phyloP scores from a whole-genome alignment of 768 basidiomycete genomes.

The Paxillus involutus region DNA sequence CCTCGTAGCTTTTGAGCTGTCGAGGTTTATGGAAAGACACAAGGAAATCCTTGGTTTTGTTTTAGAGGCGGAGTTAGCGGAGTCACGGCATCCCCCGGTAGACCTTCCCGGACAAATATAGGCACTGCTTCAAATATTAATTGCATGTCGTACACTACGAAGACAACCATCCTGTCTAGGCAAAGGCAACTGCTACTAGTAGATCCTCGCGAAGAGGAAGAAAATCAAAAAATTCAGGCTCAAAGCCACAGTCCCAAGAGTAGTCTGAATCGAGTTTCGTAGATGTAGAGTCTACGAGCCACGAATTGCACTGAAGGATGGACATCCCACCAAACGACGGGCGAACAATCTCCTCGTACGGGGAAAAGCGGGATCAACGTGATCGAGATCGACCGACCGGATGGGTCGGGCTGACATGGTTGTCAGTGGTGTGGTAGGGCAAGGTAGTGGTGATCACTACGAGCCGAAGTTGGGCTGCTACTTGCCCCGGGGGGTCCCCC shows the following conservation, averaged over 20 bases:
- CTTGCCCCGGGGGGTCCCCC: too few relatives aligned
- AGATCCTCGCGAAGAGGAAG: too few relatives aligned
- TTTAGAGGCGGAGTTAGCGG: conserved; percentile 8
- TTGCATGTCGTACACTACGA: too few relatives aligned
- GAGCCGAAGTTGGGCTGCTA: too few relatives aligned
- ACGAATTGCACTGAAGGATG: conserved; percentile 21
- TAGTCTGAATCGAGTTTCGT: conserved; percentile 25
- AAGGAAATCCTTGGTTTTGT: conserved; percentile 3
- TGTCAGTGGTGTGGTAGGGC: too few relatives aligned
- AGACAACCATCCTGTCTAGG: too few relatives aligned
- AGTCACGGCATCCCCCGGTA: conserved; percentile 12
- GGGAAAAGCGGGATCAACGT: neutral
- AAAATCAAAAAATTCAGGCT: too few relatives aligned
- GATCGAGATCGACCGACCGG: neutral
- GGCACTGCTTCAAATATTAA: too few relatives aligned
- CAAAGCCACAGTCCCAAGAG: conserved; percentile 12
- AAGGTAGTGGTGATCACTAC: too few relatives aligned
- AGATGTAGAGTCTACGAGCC: conserved; percentile 2
- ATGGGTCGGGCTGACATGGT: too few relatives aligned
- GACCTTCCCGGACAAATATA: too few relatives aligned
- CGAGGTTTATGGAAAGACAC: neutral
- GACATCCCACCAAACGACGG: neutral
- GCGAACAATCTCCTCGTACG: neutral
- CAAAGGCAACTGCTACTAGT: too few relatives aligned
- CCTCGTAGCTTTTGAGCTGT: conserved; percentile 32